Percentiles rank a stretch among this genome's conserved stretches.
These are phyloP conservation scores for Vaccinium vitisidaea DNA, from an alignment of 148 eudicot species.

Conservation along the genomic window DNA sequence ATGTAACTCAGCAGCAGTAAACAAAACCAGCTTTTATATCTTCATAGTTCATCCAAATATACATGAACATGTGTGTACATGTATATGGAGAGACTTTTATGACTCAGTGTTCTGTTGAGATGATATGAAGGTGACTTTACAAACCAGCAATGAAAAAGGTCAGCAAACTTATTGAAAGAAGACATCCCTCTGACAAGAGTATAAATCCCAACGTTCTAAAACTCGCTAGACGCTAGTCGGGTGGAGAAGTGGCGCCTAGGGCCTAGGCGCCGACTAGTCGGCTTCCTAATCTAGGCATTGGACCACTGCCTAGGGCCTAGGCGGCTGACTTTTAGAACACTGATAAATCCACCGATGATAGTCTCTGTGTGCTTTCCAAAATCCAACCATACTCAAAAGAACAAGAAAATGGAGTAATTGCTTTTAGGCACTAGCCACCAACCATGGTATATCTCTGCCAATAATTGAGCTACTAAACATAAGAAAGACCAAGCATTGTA, in stretches of 20 bases:
- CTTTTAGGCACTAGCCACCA: not conserved
- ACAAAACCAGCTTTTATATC: not conserved
- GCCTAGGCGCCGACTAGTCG: too few relatives aligned
- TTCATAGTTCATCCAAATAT: not conserved
- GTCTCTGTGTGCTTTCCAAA: not conserved
- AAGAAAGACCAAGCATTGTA: not conserved
- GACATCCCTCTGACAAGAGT: too few relatives aligned
- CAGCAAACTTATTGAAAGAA: not conserved
- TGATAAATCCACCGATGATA: not conserved
- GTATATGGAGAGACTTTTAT: not conserved
- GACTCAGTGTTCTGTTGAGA: not conserved
- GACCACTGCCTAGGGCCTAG: too few relatives aligned
- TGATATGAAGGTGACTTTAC: not conserved
- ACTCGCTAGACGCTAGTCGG: too few relatives aligned
- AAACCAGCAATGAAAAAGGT: slow-evolving; percentile 1
- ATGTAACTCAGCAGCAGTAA: not conserved
- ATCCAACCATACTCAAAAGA: not conserved
- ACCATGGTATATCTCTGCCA: not conserved
- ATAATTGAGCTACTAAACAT: not conserved
- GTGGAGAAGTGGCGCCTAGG: too few relatives aligned
- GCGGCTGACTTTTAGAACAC: too few relatives aligned
- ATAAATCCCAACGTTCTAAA: too few relatives aligned
- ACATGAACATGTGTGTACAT: not conserved
- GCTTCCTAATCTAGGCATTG: too few relatives aligned
- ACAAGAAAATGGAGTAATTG: not conserved